These are phyloP conservation scores for Aureobasidium leucospermi DNA, from an alignment of 2,329 filamentous ascomycete genomes.

Conservation along the genomic window DNA sequence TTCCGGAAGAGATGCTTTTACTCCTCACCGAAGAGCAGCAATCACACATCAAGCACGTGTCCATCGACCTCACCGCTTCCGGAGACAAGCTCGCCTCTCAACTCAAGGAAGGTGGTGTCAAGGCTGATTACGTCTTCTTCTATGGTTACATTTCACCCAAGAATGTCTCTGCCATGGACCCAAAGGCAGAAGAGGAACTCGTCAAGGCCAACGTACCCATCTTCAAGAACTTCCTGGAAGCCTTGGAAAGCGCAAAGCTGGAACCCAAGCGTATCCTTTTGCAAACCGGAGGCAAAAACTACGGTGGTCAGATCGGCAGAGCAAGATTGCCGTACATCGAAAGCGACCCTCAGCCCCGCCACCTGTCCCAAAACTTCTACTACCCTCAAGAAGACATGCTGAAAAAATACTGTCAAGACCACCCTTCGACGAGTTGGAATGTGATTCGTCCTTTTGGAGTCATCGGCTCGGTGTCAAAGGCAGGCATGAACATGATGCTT, in stretches of 20 bases:
- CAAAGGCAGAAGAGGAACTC: slow-evolving; percentile 21
- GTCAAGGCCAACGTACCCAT: slow-evolving; percentile 42
- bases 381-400: slow-evolving; percentile 48
- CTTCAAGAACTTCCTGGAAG: slow-evolving; percentile 42
- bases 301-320: slow-evolving; percentile 42
- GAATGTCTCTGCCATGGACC: slow-evolving; percentile 36
- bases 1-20: slow-evolving; percentile 32
- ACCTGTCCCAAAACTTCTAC: slow-evolving; percentile 47
- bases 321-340: slow-evolving; percentile 39
- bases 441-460: slow-evolving; percentile 43
- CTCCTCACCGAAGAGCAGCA: slow-evolving; percentile 26
- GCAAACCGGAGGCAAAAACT: slow-evolving; percentile 48
- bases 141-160: slow-evolving; percentile 49
- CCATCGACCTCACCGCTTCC: slow-evolving; percentile 30
- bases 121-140: slow-evolving; percentile 43
- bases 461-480: slow-evolving; percentile 42
- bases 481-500: slow-evolving; percentile 44
- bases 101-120: slow-evolving; percentile 25
- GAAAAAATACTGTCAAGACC: slow-evolving; percentile 33
- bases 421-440: slow-evolving; percentile 36
- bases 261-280: slow-evolving; percentile 42
- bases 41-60: slow-evolving; percentile 23
- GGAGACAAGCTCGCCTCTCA: slow-evolving; percentile 26
- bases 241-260: slow-evolving; percentile 36
- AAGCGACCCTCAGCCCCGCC: slow-evolving; percentile 35